phyloP scores from a whole-genome alignment of 2,329 filamentous ascomycete species.

The Microsporum ferrugineum region DNA sequence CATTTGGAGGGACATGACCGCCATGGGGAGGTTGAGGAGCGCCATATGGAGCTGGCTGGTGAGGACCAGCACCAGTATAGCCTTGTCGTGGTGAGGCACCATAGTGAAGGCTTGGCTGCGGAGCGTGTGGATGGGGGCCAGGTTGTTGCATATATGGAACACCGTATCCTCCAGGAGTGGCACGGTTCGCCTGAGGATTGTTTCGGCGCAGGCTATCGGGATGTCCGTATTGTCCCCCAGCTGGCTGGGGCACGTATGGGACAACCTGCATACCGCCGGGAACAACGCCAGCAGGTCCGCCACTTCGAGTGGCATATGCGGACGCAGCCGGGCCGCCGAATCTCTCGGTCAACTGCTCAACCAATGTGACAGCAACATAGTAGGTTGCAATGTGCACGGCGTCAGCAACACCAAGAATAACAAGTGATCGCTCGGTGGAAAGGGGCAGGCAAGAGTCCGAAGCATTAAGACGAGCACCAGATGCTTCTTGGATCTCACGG shows the following conservation, averaged over 20 bases:
- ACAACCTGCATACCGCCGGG: slow-evolving; percentile 98
- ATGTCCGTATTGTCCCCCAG: slow-evolving; percentile 83
- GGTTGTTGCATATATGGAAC: slow-evolving; percentile 62
- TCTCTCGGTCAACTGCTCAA: slow-evolving; percentile 92
- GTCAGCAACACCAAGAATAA: slow-evolving; percentile 94
- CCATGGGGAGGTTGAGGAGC: slow-evolving; percentile 48
- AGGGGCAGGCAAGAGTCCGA: slow-evolving; percentile 89
- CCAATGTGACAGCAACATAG: slow-evolving; percentile 94
- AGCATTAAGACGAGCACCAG: slow-evolving; percentile 88
- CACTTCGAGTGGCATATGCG: slow-evolving; percentile 92
- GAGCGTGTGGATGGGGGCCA: slow-evolving; percentile 40
- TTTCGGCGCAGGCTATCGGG: slow-evolving; percentile 72
- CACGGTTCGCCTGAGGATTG: slow-evolving; percentile 60
- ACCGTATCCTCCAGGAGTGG: slow-evolving; percentile 61
- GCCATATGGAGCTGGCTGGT: slow-evolving; percentile 60
- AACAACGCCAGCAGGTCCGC: slow-evolving; percentile 82
- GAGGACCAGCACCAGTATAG: slow-evolving; percentile 69
- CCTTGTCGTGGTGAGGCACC: slow-evolving; percentile 60
- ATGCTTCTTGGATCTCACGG: slow-evolving; percentile 96
- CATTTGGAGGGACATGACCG: slow-evolving; percentile 56
- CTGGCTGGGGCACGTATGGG: slow-evolving; percentile 90
- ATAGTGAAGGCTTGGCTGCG: slow-evolving; percentile 67
- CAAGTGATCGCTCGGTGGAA: slow-evolving; percentile 92
- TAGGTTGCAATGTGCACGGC: slow-evolving; percentile 98
- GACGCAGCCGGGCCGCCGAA: slow-evolving; percentile 93